phyloP scores from a whole-genome alignment of 1,139 yeast genomes.

The Taiozyma onychis region DNA sequence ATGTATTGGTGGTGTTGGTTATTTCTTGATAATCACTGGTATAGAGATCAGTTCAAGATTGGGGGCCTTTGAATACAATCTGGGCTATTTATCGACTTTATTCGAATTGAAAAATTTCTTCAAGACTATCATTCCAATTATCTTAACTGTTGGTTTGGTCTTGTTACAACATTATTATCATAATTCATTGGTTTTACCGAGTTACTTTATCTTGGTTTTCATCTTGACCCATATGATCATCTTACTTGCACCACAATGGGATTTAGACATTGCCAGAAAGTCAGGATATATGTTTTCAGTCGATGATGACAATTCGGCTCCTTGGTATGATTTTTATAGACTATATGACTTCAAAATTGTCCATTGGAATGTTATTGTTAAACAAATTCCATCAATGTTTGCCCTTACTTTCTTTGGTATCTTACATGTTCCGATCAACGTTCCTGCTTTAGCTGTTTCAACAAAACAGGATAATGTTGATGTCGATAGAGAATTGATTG shows the following conservation, averaged over 20 bases:
- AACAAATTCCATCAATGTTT: conserved; percentile 85
- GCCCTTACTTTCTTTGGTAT: conserved; percentile 95
- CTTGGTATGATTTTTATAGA: conserved; percentile 85
- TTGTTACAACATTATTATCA: conserved; percentile 59
- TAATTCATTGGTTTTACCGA: conserved; percentile 76
- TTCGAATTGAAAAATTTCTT: conserved; percentile 38
- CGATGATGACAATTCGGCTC: conserved; percentile 49
- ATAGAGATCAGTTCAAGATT: conserved; percentile 81
- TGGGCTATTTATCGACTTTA: conserved; percentile 47
- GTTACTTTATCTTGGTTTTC: conserved; percentile 71
- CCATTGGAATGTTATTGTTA: conserved; percentile 63
- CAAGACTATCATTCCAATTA: conserved; percentile 72
- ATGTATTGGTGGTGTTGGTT: conserved; percentile 98
- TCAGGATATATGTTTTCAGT: conserved; percentile 77
- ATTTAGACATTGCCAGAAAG: conserved; percentile 54
- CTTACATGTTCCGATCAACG: conserved; percentile 93
- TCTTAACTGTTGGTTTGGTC: conserved; percentile 53
- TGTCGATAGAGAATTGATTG: conserved; percentile 87
- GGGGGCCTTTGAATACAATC: conserved; percentile 64
- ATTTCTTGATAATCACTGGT: conserved; percentile 84
- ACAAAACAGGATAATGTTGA: conserved; percentile 77
- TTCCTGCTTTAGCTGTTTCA: conserved; percentile 93
- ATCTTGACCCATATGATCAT: conserved; percentile 63
- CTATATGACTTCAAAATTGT: conserved; percentile 66
- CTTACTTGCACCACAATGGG: conserved; percentile 58